These are phyloP conservation scores for Trichoderma afroharzianum DNA, from an alignment of 2,329 filamentous ascomycete genomes.

Conservation along the genomic window DNA sequence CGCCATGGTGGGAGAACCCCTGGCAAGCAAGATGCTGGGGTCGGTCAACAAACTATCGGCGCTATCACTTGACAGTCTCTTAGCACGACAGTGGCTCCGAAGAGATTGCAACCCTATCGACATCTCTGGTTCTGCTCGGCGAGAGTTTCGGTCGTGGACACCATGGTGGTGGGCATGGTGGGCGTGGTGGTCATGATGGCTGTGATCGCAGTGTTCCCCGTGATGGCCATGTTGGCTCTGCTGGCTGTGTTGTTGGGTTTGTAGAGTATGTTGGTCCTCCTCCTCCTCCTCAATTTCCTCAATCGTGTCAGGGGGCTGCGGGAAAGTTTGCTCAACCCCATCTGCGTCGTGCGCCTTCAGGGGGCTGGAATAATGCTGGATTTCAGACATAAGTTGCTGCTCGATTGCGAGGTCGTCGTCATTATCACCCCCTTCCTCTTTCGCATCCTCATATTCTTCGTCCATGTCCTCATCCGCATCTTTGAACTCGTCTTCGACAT, in stretches of 20 bases:
- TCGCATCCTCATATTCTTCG: background rate
- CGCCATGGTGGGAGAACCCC: conserved; percentile 18
- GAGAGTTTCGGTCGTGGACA: background rate
- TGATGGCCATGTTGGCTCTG: background rate
- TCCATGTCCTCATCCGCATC: background rate
- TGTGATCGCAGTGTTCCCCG: background rate
- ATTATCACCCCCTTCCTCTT: conserved; percentile 11
- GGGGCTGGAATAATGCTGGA: conserved; percentile 11
- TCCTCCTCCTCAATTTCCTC: background rate
- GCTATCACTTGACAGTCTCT: conserved; percentile 25
- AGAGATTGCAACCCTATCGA: conserved; percentile 29
- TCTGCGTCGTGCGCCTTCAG: background rate
- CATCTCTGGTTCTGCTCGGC: conserved; percentile 23
- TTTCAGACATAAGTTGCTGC: conserved; percentile 25
- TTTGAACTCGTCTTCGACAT: conserved; percentile 2
- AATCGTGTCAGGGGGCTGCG: background rate
- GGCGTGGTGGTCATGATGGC: background rate
- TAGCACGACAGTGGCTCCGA: conserved; percentile 28
- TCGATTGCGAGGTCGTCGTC: conserved; percentile 22
- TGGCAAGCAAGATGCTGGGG: conserved; percentile 31
- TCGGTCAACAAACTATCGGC: conserved; percentile 25
- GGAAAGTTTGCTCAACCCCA: background rate
- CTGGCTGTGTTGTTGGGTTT: conserved; percentile 17
- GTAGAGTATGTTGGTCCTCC: background rate
- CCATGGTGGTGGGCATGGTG: background rate